These are phyloP conservation scores for Rhododendron molle DNA, from an alignment of 148 eudicot species.

Conservation along the genomic window DNA sequence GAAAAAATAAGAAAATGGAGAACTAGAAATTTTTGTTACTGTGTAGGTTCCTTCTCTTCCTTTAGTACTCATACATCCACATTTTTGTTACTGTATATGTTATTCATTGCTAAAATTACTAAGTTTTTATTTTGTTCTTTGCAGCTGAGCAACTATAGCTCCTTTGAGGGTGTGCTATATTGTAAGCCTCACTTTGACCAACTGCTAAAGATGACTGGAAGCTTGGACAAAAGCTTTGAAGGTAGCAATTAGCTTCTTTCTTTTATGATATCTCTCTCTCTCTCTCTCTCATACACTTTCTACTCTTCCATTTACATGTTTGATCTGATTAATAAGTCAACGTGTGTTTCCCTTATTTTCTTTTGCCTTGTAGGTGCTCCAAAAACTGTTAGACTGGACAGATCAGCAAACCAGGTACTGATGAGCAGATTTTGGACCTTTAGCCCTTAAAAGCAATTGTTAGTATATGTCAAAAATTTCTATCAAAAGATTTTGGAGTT, in stretches of 20 bases:
- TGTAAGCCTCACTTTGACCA: slow-evolving; percentile 94
- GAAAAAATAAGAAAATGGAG: not conserved
- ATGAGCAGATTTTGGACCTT: not conserved
- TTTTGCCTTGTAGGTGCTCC: slow-evolving; percentile 52
- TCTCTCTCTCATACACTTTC: too few species aligned
- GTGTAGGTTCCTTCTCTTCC: not conserved
- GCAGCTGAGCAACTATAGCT: slow-evolving; percentile 75
- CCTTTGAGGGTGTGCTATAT: slow-evolving; percentile 86
- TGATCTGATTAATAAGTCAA: not conserved
- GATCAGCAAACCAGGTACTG: slow-evolving; percentile 55
- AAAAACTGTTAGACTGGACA: slow-evolving; percentile 51
- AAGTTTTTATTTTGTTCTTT: slow-evolving; percentile 8
- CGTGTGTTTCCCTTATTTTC: not conserved
- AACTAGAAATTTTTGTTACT: not conserved
- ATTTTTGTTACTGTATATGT: not conserved
- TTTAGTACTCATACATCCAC: not conserved
- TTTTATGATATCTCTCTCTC: not conserved
- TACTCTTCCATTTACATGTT: not conserved
- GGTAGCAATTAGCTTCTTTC: slow-evolving; percentile 29
- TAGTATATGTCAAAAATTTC: not conserved
- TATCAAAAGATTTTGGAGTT: not conserved
- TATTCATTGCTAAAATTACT: not conserved
- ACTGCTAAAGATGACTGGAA: slow-evolving; percentile 89
- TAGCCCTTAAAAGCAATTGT: not conserved
- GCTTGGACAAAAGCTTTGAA: slow-evolving; percentile 88